phyloP scores from a whole-genome alignment of 352 stramenopile genomes.

The Globisporangium polare region DNA sequence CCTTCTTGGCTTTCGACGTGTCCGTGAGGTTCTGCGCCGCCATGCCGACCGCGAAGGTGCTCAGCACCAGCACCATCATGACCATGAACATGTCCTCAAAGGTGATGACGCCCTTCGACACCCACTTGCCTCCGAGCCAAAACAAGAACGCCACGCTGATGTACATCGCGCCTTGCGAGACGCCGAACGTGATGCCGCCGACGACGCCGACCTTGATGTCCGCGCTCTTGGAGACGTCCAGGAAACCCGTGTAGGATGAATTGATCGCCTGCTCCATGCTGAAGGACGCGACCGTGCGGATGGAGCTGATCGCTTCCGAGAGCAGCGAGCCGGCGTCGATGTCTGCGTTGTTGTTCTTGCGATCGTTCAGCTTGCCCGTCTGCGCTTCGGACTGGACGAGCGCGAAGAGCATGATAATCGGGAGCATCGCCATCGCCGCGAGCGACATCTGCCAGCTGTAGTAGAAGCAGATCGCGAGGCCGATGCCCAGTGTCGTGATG shows the following conservation, averaged over 20 bases:
- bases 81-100: constrained; percentile 44
- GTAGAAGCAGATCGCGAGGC: constrained; percentile 40
- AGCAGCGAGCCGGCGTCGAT: constrained; percentile 30
- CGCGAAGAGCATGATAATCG: constrained; percentile 25
- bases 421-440: constrained; percentile 23
- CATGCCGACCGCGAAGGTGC: constrained; percentile 27
- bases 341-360: constrained; percentile 44
- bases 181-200: constrained; percentile 42
- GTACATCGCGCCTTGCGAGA: constrained; percentile 52
- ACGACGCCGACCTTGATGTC: constrained; percentile 36
- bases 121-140: constrained; percentile 45
- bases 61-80: constrained; percentile 34
- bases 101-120: constrained; percentile 28
- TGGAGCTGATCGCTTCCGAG: constrained; percentile 39
- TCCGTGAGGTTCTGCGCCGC: constrained; percentile 27
- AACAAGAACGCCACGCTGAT: constrained; percentile 58
- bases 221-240: constrained; percentile 21
- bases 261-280: constrained; percentile 23
- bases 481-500: constrained; percentile 45
- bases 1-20: constrained; percentile 24
- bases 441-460: constrained; percentile 63
- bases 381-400: constrained; percentile 40
- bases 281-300: constrained; percentile 47
- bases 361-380: constrained; percentile 30
- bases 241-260: constrained; percentile 16